Conservation (phyloP, 2,329 filamentous ascomycete species). For the Aspergillus quadrilineatus region DNA sequence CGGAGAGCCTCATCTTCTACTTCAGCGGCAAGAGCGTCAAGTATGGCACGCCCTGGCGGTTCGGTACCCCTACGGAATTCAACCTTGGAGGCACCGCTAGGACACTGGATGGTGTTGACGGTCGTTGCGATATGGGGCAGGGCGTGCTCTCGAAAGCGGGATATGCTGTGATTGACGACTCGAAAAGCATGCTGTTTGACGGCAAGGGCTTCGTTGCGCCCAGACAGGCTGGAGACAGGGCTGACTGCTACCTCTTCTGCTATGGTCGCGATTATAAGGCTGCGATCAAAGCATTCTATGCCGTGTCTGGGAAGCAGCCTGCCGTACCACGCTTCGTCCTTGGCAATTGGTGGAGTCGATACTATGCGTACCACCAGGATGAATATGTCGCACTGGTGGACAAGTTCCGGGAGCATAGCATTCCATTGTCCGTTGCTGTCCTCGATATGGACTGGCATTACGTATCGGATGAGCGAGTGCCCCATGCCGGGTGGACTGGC, state of each 20-base stretch:
- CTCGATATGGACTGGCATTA: conserved; percentile 68
- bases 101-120: conserved; percentile 57
- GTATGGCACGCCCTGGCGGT: conserved; percentile 53
- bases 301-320: conserved; percentile 57
- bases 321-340: conserved; percentile 58
- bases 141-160: conserved; percentile 55
- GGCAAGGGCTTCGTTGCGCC: conserved; percentile 53
- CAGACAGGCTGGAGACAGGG: conserved; percentile 48
- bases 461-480: conserved; percentile 50
- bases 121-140: conserved; percentile 49
- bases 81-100: conserved; percentile 53
- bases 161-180: conserved; percentile 56
- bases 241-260: conserved; percentile 61
- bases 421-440: conserved; percentile 61
- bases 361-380: conserved; percentile 57
- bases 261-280: conserved; percentile 59
- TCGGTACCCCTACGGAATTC: conserved; percentile 44
- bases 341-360: conserved; percentile 67
- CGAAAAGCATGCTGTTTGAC: conserved; percentile 57
- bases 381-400: conserved; percentile 61
- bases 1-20: conserved; percentile 50
- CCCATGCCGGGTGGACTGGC: conserved; percentile 58
- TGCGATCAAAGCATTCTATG: conserved; percentile 56
- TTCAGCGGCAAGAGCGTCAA: conserved; percentile 45
- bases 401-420: conserved; percentile 50